Conservation (phyloP, 208 protist genomes). For the Wallacemonas rigidus region DNA sequence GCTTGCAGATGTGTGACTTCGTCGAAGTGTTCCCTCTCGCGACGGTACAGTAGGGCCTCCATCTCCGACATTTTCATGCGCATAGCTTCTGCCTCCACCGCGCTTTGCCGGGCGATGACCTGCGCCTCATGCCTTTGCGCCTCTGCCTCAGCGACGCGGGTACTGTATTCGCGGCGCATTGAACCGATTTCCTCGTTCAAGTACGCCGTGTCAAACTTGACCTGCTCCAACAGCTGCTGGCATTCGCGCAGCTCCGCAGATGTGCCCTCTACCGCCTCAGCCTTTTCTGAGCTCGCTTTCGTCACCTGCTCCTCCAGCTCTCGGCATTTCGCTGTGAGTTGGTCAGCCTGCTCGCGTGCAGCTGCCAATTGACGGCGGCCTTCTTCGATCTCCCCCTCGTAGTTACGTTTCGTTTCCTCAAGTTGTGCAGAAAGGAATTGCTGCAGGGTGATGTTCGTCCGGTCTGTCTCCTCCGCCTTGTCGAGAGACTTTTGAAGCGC, state of each 20-base stretch:
- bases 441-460: conserved; percentile 84
- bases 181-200: conserved; percentile 66
- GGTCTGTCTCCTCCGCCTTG: conserved; percentile 69
- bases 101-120: conserved; percentile 31
- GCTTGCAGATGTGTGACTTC: conserved; percentile 89
- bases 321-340: conserved; percentile 39
- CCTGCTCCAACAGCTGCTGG: conserved; percentile 78
- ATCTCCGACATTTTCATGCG: conserved; percentile 70
- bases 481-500: conserved; percentile 76
- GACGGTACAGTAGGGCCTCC: conserved; percentile 57
- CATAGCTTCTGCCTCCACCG: conserved; percentile 63
- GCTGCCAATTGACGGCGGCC: conserved; percentile 32
- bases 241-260: conserved; percentile 67
- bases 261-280: conserved; percentile 32
- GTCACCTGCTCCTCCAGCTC: conserved; percentile 57
- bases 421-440: conserved; percentile 85
- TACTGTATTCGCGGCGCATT: conserved; percentile 38
- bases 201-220: conserved; percentile 83
- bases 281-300: conserved; percentile 33
- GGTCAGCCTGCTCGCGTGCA: conserved; percentile 41
- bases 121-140: conserved; percentile 26
- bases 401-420: conserved; percentile 69
- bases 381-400: conserved; percentile 58
- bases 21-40: conserved; percentile 82
- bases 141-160: conserved; percentile 41